Conservation (phyloP, 257 asterid species). For the Capsicum baccatum region DNA sequence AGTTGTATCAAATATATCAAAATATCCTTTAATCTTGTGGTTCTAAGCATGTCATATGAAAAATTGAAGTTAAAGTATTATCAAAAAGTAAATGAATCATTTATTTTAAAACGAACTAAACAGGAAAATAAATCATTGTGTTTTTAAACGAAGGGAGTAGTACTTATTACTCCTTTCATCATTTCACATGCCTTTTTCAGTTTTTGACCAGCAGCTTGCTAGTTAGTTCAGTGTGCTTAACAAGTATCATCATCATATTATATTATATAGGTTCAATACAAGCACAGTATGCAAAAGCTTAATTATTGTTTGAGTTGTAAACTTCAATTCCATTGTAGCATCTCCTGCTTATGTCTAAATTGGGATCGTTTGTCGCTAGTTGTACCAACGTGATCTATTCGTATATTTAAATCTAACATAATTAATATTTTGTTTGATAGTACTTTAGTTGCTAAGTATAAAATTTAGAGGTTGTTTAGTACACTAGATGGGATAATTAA, state of each 20-base stretch:
- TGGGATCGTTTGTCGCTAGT: neutral
- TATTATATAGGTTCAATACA: neutral
- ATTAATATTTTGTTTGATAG: neutral
- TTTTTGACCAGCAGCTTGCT: neutral
- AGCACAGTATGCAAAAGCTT: neutral
- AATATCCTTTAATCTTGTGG: no score
- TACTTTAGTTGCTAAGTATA: no score
- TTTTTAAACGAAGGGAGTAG: no score
- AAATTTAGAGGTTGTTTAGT: no score
- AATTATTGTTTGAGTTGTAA: neutral
- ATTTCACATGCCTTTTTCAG: constrained; percentile 8
- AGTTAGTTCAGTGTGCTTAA: neutral
- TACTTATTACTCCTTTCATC: neutral
- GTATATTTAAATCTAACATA: neutral
- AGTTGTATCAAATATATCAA: no score
- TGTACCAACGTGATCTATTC: neutral
- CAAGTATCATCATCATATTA: neutral
- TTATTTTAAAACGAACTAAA: no score
- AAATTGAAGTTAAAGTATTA: no score
- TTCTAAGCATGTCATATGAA: no score
- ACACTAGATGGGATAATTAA: no score
- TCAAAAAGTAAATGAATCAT: no score
- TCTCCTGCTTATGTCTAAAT: neutral
- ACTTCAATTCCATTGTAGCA: constrained; percentile 4
- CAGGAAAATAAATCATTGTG: no score